Evolutionary conservation across 2,329 filamentous ascomycete genomes (phyloP).

Genomic region (Emergomyces pasteurianus): DNA sequence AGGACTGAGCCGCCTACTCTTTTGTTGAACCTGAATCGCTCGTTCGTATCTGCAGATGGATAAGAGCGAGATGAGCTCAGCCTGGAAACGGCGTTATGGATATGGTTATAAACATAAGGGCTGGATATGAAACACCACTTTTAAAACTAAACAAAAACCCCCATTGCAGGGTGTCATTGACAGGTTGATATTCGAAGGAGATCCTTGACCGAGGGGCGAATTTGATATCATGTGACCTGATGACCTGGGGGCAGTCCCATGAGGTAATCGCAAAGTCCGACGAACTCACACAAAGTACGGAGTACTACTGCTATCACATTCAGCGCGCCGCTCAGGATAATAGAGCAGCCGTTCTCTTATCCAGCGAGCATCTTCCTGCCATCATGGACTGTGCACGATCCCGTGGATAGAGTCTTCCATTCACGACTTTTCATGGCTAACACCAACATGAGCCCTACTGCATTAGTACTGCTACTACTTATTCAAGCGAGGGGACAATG

Average conservation of each 20-base stretch:
- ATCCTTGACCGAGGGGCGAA: too few species aligned
- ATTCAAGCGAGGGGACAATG: neutral
- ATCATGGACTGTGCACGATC: too few species aligned
- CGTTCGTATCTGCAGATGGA: neutral
- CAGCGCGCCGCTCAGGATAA: neutral
- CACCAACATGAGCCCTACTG: too few species aligned
- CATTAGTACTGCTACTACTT: too few species aligned
- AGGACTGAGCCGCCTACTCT: neutral
- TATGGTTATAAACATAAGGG: neutral
- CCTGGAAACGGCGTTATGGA: neutral
- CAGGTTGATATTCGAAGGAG: neutral
- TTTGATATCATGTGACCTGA: neutral
- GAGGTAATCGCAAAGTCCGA: neutral
- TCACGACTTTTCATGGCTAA: too few species aligned
- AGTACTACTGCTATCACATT: too few species aligned
- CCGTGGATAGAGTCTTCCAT: too few species aligned
- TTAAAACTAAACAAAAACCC: neutral
- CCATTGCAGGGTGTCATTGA: neutral
- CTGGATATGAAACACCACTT: neutral
- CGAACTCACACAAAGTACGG: neutral
- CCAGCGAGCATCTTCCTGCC: neutral
- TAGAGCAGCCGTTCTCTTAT: neutral
- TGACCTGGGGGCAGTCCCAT: too few species aligned
- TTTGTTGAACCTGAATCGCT: neutral
- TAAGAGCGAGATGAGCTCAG: neutral